Evolutionary conservation across 2,329 filamentous ascomycete genomes (phyloP).

Genomic region (Colletotrichum spinosum): DNA sequence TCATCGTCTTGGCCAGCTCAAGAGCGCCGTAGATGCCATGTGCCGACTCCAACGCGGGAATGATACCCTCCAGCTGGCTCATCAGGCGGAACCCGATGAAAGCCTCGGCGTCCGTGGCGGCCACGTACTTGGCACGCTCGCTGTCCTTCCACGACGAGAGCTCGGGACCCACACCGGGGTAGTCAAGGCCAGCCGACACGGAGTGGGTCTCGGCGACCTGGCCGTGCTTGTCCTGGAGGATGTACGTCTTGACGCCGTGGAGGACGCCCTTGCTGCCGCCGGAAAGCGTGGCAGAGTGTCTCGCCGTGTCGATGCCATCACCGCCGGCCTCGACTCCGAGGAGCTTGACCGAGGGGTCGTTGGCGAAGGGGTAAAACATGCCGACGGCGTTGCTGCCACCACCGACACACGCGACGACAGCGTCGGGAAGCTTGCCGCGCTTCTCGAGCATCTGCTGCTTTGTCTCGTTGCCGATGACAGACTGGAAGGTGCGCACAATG

Average conservation of each 20-base stretch:
- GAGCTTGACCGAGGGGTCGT: constrained; percentile 86
- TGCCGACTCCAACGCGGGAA: constrained; percentile 92
- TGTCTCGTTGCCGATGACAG: constrained; percentile 94
- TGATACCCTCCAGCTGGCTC: constrained; percentile 92
- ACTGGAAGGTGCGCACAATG: constrained; percentile 97
- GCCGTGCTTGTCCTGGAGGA: constrained; percentile 91
- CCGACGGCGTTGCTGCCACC: constrained; percentile 95
- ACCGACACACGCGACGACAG: constrained; percentile 95
- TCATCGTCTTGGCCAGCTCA: constrained; percentile 92
- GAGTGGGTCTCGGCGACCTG: constrained; percentile 97
- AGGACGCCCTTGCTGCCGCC: constrained; percentile 92
- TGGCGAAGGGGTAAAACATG: constrained; percentile 98
- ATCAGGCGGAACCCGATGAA: constrained; percentile 88
- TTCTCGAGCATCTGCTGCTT: constrained; percentile 89
- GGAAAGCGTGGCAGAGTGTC: constrained; percentile 89
- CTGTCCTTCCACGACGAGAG: constrained; percentile 93
- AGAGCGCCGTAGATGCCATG: constrained; percentile 93
- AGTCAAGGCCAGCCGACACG: constrained; percentile 95
- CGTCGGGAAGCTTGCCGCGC: constrained; percentile 90
- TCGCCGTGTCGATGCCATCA: constrained; percentile 86
- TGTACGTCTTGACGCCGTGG: constrained; percentile 95
- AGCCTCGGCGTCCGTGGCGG: constrained; percentile 91
- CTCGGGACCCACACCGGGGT: constrained; percentile 96
- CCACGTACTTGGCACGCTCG: constrained; percentile 86
- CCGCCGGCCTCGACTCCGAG: constrained; percentile 96